Conservation (phyloP, 2,329 filamentous ascomycete species). For the Sarocladium strictum region DNA sequence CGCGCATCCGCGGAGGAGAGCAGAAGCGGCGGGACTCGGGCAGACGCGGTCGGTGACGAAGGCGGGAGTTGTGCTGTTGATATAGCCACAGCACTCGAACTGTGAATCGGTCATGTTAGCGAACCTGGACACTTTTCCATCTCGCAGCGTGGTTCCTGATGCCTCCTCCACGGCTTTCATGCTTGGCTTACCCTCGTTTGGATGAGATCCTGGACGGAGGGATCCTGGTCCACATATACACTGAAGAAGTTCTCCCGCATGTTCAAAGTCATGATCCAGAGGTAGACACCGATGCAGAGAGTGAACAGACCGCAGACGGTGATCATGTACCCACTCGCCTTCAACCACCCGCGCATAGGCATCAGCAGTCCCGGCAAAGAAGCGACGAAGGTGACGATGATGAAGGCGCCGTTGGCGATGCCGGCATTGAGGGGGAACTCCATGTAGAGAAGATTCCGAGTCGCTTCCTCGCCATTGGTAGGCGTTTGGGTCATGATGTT, state of each 20-base stretch:
- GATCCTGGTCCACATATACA: constrained; percentile 54
- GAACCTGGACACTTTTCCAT: not conserved
- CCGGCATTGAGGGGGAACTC: constrained; percentile 56
- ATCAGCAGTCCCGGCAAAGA: constrained; percentile 68
- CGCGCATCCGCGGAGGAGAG: constrained; percentile 64
- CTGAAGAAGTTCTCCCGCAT: constrained; percentile 56
- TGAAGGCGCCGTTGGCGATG: constrained; percentile 65
- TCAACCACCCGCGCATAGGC: constrained; percentile 63
- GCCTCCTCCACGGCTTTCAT: not conserved
- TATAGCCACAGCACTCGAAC: constrained; percentile 78
- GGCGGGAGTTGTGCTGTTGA: constrained; percentile 64
- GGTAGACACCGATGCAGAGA: constrained; percentile 56
- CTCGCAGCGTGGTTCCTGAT: too few relatives aligned
- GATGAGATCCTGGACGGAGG: constrained; percentile 58
- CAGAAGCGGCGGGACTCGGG: constrained; percentile 63
- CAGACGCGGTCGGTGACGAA: constrained; percentile 67
- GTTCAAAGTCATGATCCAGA: constrained; percentile 69
- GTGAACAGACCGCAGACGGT: constrained; percentile 59
- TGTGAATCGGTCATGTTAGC: constrained; percentile 25
- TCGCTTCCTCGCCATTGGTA: constrained; percentile 40
- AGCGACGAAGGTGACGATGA: constrained; percentile 63
- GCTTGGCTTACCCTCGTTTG: constrained; percentile 55
- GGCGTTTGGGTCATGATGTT: constrained; percentile 37
- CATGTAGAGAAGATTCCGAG: constrained; percentile 46
- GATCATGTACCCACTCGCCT: constrained; percentile 60